A percentile compares a stretch with the other conserved stretches of the same genome.
These are phyloP conservation scores for Neonectria ditissima DNA, from an alignment of 2,329 filamentous ascomycete species.

Conservation along the genomic window DNA sequence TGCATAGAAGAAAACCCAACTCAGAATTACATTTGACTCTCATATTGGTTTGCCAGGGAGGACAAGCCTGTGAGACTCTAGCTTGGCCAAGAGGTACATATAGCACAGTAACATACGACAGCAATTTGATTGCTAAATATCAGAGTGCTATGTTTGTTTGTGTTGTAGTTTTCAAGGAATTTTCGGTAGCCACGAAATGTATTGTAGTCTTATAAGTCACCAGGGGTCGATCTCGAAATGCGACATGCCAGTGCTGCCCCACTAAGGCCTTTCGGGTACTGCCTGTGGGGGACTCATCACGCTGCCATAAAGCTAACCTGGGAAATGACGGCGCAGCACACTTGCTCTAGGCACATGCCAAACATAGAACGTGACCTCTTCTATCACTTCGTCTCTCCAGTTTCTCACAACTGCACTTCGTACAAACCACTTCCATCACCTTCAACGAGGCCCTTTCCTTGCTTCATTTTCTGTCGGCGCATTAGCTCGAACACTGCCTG, in stretches of 20 bases:
- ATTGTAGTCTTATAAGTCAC: neutral
- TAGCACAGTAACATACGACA: too few relatives aligned
- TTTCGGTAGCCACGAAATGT: too few relatives aligned
- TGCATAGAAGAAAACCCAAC: neutral
- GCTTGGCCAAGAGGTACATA: too few relatives aligned
- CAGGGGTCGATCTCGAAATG: neutral
- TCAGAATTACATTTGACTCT: neutral
- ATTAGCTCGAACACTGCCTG: neutral
- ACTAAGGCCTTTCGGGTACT: neutral
- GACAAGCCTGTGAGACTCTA: neutral
- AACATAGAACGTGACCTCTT: slow-evolving; percentile 23
- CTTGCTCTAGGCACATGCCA: slow-evolving; percentile 25
- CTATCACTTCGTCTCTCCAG: neutral
- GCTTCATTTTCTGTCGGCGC: neutral
- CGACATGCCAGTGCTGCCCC: neutral
- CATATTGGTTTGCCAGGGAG: neutral
- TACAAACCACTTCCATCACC: neutral
- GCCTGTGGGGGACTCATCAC: neutral
- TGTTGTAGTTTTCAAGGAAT: too few relatives aligned
- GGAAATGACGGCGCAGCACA: neutral
- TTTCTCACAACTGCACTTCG: neutral
- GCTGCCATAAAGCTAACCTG: neutral
- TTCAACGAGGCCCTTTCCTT: neutral
- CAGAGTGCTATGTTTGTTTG: too few relatives aligned
- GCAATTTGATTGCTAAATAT: too few relatives aligned